Base-by-base conservation (phyloP, 2,329 filamentous ascomycete genomes). In the Aspergillus tamarii region DNA sequence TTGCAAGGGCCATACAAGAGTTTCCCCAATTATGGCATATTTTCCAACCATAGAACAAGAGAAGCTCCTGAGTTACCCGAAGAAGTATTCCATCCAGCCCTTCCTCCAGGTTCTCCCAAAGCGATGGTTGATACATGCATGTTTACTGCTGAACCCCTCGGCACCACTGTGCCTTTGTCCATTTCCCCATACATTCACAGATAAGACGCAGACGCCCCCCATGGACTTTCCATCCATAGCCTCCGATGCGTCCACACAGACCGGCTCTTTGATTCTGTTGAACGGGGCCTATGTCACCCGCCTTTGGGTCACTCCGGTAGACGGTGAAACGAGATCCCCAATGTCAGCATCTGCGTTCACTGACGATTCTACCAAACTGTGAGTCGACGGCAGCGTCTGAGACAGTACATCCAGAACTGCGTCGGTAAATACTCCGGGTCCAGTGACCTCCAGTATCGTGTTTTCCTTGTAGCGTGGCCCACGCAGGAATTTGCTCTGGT, bases 201-300 rank as follows among this genome's bases (percentile, higher is more conserved):
- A 94, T 53, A 98, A 79, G 8, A 96, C 89, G 91, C 96, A 97
- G 66, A 96, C 88, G 4, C 92, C 92, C 30, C 92, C 92, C 71
- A 93, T 88, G 10, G 87, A 86, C 23, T 88, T 84, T 1, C 92
- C 70, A 3, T 60, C 11, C 34, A 55, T 63, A 2, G 70, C 65
- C 19, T 74, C 70, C 0, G 63, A 63, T 0, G 65, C 70, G 12
- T 73, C 67, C 1, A 75, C 64, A 52, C 75, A 77, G 10, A 76
- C 26, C 1, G 71, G 67, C 5, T 72, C 48, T 5, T 58, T 36
- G 8, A 78, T 66, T 9, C 66, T 41, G 48, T 77, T 69, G 45
- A 78, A 77, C 19, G 76, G 75, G 1, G 73, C 72, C 76, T 76
- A 78, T 1, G 75, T 77, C 28, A 78, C 73, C 6, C 74, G 71